Evolutionary conservation across 306 rosid genomes (phyloP), one percentile per base, ranked within the genome.

Genomic region (Mimosa bimucronata): DNA sequence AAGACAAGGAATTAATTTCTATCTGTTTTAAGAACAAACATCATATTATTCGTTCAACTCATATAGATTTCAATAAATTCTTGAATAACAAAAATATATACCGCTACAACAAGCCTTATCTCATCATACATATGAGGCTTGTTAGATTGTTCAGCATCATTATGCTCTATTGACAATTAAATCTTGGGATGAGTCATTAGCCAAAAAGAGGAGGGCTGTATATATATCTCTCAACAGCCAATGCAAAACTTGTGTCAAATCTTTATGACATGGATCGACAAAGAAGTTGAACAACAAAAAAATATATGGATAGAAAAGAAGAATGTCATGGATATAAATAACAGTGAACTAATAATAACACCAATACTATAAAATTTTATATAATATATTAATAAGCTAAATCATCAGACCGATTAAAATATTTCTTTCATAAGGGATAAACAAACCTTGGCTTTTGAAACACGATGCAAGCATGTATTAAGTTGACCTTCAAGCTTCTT

Each of bases 361-460:
- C 58, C 25, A 52, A 52, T 19, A 52, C 58, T 15, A 48, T 16
- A 50, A 50, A 50, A n/a, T 16, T 50, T 18, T 16, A 16, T 18
- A 18, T 5, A 50, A 16, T 18, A 55, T n/a, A 53, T 53, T 53
- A 18, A 53, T 53, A 55, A 9, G 62, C 62, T 55, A 8, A 55
- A 8, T n/a, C n/a, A n/a, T 23, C 14, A 55, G 26, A 53, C 25
- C 25, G 3, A 53, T 6, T 7, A n/a, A n/a, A 53, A 53, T 19
- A 53, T 8, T 23, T 25, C 13, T 55, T 6, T 8, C 0, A 7
- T 1, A 12, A 58, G 3, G 34, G 30, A 58, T 23, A 23, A 0
- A 58, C 28, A 3, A 25, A 71, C 61, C 75, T 71, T 71, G 15
- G 75, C 28, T 26, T 46, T 45, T 28, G 75, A 71, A 46, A 71